Conservation (phyloP, 257 asterid species). For the Scutellaria baicalensis region DNA sequence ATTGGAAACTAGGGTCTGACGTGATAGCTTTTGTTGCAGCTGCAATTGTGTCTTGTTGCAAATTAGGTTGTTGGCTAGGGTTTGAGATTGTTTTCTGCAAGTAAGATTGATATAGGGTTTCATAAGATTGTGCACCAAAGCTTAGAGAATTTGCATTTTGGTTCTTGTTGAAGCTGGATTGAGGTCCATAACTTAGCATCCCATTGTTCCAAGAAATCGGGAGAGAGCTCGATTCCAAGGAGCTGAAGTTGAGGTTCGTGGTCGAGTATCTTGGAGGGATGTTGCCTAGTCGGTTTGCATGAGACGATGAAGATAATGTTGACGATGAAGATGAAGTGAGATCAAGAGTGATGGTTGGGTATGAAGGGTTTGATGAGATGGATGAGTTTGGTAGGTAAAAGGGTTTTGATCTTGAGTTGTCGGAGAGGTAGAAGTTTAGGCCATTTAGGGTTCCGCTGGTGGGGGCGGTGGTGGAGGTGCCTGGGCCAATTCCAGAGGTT, state of each 20-base stretch:
- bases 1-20: conserved; percentile 78
- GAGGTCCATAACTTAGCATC: conserved; percentile 34
- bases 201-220: conserved; percentile 67
- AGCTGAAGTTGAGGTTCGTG: conserved; percentile 70
- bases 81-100: conserved; percentile 29
- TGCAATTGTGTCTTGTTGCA: conserved; percentile 60
- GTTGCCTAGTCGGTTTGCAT: conserved; percentile 18
- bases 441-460: conserved; percentile 32
- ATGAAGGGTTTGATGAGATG: conserved; percentile 47
- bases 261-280: conserved; percentile 46
- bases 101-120: conserved; percentile 47
- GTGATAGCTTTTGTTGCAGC: conserved; percentile 93
- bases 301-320: conserved; percentile 20
- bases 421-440: conserved; percentile 54
- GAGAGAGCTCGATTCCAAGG: conserved; percentile 55
- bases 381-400: conserved; percentile 69
- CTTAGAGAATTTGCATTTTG: conserved; percentile 36
- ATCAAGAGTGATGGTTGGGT: conserved; percentile 80
- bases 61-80: conserved; percentile 29
- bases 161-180: conserved; percentile 33
- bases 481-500: conserved; percentile 26
- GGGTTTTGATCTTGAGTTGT: conserved; percentile 59
- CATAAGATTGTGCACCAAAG: conserved; percentile 56
- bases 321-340: conserved; percentile 57
- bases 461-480: conserved; percentile 18